phyloP scores from a whole-genome alignment of 768 basidiomycete species.

The Inosperma sp. region DNA sequence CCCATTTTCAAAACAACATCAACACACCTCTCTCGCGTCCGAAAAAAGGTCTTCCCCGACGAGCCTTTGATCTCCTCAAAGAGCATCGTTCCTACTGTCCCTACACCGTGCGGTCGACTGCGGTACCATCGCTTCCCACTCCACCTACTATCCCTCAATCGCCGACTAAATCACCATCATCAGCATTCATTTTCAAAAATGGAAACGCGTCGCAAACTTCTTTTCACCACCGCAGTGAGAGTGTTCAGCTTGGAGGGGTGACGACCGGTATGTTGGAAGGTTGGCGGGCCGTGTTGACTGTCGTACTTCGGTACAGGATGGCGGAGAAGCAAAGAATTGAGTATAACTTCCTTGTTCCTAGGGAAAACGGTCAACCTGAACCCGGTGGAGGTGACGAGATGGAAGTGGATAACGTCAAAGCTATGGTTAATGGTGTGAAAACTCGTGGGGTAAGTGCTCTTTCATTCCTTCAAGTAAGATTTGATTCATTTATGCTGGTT shows the following conservation, averaged over 20 bases:
- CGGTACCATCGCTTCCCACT: constrained; percentile 52
- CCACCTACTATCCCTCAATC: constrained; percentile 24
- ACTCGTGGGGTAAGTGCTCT: constrained; percentile 55
- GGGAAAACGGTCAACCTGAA: constrained; percentile 8
- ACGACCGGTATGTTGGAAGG: constrained; percentile 51
- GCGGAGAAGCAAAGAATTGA: constrained; percentile 49
- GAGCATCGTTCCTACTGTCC: constrained; percentile 86
- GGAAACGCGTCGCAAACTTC: constrained; percentile 29
- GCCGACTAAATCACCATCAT: constrained; percentile 12
- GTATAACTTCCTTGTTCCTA: constrained; percentile 22
- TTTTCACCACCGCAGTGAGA: constrained; percentile 28
- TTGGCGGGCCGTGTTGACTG: constrained; percentile 73
- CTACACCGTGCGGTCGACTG: constrained; percentile 69
- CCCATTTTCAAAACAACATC: no score
- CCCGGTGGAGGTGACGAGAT: constrained; percentile 17
- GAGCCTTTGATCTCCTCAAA: constrained; percentile 69
- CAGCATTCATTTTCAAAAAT: constrained; percentile 10
- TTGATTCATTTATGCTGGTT: constrained; percentile 2
- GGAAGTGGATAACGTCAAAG: constrained; percentile 54
- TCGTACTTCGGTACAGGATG: constrained; percentile 62
- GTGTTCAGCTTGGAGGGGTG: constrained; percentile 8
- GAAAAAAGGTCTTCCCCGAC: constrained; percentile 30
- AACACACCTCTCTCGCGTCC: constrained; percentile 23
- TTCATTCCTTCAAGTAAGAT: neutral
- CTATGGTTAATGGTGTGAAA: constrained; percentile 78